phyloP scores from a whole-genome alignment of 139 green algal genomes.

The Picochlorum sp. region DNA sequence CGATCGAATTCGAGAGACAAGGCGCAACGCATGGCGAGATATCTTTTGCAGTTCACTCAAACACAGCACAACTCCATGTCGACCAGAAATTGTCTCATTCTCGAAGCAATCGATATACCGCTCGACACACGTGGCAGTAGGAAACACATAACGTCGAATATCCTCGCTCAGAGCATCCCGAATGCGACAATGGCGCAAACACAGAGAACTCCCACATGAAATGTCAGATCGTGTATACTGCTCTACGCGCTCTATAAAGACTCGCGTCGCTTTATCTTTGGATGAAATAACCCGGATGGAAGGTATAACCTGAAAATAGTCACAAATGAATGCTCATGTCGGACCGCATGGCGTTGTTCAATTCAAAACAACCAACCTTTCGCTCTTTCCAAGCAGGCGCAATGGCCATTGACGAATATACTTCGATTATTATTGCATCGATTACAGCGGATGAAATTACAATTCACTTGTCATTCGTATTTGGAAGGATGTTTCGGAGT shows the following conservation, averaged over 20 bases:
- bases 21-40: conserved; percentile 21
- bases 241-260: background rate
- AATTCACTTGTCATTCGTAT: too few relatives aligned
- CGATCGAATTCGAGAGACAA: conserved; percentile 25
- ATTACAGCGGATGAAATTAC: too few relatives aligned
- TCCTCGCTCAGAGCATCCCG: background rate
- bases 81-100: background rate
- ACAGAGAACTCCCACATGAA: background rate
- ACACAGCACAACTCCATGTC: background rate
- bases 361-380: too few relatives aligned
- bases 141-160: background rate
- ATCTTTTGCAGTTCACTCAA: conserved; percentile 19
- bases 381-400: too few relatives aligned
- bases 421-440: too few relatives aligned
- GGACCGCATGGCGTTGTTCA: too few relatives aligned
- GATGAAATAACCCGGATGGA: too few relatives aligned
- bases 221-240: background rate
- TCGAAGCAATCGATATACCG: background rate
- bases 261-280: background rate
- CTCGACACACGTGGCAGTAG: background rate
- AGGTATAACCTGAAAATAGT: too few relatives aligned
- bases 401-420: too few relatives aligned
- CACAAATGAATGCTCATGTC: too few relatives aligned
- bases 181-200: background rate
- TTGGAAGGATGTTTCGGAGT: too few relatives aligned